Evolutionary conservation across 2,329 filamentous ascomycete genomes (phyloP).

Genomic region (Aspergillus calidoustus): DNA sequence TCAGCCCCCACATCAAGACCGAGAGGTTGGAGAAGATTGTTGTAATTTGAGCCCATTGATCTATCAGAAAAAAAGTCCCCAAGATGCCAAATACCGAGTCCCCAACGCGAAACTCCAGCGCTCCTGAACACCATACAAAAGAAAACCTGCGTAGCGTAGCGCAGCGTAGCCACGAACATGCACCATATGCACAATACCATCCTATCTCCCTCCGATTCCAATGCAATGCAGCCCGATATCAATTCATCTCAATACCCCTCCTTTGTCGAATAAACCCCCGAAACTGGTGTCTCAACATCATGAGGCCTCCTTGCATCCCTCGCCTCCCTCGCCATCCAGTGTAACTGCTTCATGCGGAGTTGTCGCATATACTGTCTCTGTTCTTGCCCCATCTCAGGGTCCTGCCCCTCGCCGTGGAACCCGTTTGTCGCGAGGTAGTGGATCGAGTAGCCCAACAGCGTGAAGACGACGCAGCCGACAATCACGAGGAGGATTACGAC

Average conservation of each 20-base stretch:
- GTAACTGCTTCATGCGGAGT: slow-evolving; percentile 29
- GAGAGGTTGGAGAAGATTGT: not conserved
- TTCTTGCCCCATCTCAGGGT: slow-evolving; percentile 26
- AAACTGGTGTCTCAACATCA: slow-evolving; percentile 1
- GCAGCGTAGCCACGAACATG: not conserved
- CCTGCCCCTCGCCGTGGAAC: slow-evolving; percentile 19
- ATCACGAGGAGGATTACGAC: slow-evolving; percentile 25
- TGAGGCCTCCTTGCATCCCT: not conserved
- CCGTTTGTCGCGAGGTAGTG: slow-evolving; percentile 24
- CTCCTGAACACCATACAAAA: not conserved
- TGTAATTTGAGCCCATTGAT: not conserved
- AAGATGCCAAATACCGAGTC: not conserved
- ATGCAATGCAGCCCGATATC: not conserved
- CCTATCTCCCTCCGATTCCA: not conserved
- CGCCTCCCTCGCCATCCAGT: slow-evolving; percentile 25
- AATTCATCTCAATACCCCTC: not conserved
- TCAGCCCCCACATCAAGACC: not conserved
- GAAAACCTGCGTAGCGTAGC: not conserved
- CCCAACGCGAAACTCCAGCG: not conserved
- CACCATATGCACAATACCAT: not conserved
- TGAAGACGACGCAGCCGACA: slow-evolving; percentile 29
- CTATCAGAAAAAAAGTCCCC: not conserved
- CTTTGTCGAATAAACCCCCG: not conserved
- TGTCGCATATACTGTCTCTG: slow-evolving; percentile 38
- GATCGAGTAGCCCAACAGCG: slow-evolving; percentile 35